Conservation (phyloP, 257 asterid species). For the Primulina tabacum region DNA sequence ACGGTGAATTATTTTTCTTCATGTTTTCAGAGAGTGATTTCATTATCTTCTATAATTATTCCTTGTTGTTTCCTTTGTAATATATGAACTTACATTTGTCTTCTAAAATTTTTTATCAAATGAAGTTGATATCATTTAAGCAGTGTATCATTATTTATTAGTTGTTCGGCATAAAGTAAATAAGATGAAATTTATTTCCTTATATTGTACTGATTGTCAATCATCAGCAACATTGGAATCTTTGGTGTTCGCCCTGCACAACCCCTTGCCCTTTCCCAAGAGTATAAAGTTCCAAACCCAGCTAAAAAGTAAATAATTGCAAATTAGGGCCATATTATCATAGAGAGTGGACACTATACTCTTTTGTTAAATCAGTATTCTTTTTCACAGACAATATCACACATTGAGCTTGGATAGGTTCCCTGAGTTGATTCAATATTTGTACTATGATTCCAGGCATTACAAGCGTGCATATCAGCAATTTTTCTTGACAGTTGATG, state of each 20-base stretch:
- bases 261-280: neutral
- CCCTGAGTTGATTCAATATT: constrained; percentile 21
- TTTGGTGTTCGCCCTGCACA: neutral
- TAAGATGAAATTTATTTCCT: neutral
- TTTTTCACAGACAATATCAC: constrained; percentile 4
- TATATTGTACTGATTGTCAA: constrained; percentile 5
- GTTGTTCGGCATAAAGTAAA: constrained; percentile 13
- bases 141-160: neutral
- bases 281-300: neutral
- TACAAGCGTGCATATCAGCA: constrained; percentile 75
- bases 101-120: neutral
- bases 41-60: neutral
- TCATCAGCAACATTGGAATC: constrained; percentile 1
- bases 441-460: constrained; percentile 50
- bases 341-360: neutral
- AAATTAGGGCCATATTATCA: constrained; percentile 9
- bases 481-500: constrained; percentile 51
- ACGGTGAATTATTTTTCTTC: neutral
- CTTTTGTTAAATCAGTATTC: constrained; percentile 8
- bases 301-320: constrained; percentile 7
- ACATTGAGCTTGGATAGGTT: constrained; percentile 6
- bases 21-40: neutral
- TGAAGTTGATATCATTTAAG: no score
- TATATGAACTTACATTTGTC: no score
- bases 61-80: neutral